Conservation (phyloP, 805 yeast genomes). For the Peterozyma toletana region DNA sequence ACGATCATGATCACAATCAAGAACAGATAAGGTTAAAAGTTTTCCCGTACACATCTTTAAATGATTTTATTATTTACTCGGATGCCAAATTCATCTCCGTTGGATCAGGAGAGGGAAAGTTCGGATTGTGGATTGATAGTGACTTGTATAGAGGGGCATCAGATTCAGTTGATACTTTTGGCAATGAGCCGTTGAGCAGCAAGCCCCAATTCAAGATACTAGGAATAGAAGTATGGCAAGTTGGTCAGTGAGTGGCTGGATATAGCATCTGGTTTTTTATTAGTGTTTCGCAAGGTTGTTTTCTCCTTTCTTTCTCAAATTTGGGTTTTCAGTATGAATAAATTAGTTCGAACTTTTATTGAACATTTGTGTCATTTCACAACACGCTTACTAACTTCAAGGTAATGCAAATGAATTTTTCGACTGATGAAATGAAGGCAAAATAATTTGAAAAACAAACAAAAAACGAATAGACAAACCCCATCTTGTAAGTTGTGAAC, state of each 20-base stretch:
- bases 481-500: no score
- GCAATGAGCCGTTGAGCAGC: conserved; percentile 68
- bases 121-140: conserved; percentile 84
- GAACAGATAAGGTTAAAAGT: conserved; percentile 56
- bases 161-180: conserved; percentile 76
- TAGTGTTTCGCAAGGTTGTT: no score
- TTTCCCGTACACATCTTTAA: conserved; percentile 80
- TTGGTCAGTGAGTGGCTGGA: conserved; percentile 29
- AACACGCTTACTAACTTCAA: no score
- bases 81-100: conserved; percentile 70
- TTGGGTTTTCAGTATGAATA: no score
- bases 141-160: conserved; percentile 72
- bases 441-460: no score
- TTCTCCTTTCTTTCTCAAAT: no score
- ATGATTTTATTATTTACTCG: conserved; percentile 81
- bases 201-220: conserved; percentile 61
- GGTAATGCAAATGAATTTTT: no score
- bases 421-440: no score
- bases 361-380: no score
- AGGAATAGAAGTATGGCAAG: conserved; percentile 82
- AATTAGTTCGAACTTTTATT: no score
- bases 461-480: no score
- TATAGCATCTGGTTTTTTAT: neutral
- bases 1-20: conserved; percentile 10
- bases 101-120: conserved; percentile 91